A percentile compares a stretch with the other conserved stretches of the same genome.
phyloP scores from a whole-genome alignment of 306 rosid species.

The Cucurbita pepo region DNA sequence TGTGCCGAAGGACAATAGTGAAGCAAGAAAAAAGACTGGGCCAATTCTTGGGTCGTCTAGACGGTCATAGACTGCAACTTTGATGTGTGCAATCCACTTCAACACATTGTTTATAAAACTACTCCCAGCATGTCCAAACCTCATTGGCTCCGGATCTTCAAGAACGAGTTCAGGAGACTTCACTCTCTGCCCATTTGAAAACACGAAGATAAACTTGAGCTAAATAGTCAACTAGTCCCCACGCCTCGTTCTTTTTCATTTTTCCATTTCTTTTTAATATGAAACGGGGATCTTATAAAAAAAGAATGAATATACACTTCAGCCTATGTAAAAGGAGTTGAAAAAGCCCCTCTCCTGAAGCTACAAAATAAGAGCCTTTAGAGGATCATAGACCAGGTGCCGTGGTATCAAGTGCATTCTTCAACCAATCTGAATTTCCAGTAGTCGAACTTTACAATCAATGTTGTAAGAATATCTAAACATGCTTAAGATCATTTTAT shows the following conservation, averaged over 20 bases:
- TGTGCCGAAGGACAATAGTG: slow-evolving; percentile 54
- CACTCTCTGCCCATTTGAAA: slow-evolving; percentile 34
- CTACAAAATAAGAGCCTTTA: background rate
- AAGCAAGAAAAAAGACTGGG: slow-evolving; percentile 64
- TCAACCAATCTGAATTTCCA: background rate
- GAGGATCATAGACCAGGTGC: background rate
- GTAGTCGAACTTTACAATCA: background rate
- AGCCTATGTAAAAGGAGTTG: too few relatives aligned
- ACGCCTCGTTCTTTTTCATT: background rate
- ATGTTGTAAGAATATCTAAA: background rate
- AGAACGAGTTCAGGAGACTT: slow-evolving; percentile 59
- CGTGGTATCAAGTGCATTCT: background rate
- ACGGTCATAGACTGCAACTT: slow-evolving; percentile 27
- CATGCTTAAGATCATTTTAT: background rate
- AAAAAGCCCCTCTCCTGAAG: too few relatives aligned
- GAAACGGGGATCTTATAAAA: background rate
- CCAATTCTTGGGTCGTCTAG: slow-evolving; percentile 76
- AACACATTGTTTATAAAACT: slow-evolving; percentile 23
- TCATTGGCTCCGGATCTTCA: slow-evolving; percentile 49
- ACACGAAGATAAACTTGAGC: background rate
- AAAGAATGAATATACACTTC: too few relatives aligned
- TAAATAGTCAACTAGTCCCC: background rate
- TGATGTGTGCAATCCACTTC: slow-evolving; percentile 17
- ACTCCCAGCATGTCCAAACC: slow-evolving; percentile 37
- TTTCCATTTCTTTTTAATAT: too few relatives aligned